Conservation (phyloP, 1,139 yeast genomes). For the Saccharomyces hybrid region DNA sequence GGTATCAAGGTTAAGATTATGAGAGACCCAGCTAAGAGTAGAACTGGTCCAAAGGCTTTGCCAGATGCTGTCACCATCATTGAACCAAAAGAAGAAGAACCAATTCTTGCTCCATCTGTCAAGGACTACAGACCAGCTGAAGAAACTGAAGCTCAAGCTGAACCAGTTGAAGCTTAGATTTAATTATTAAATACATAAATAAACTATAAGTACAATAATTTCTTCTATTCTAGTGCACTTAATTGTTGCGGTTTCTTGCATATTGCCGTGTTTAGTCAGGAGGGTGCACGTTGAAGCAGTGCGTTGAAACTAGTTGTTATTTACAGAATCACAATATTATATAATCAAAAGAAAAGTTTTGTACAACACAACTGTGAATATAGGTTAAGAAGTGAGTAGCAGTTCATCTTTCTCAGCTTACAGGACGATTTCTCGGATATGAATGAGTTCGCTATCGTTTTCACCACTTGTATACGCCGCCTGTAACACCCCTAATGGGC, state of each 20-base stretch:
- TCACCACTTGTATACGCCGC: constrained; percentile 48
- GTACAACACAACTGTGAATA: background rate
- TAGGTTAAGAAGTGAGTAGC: background rate
- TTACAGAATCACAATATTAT: constrained; percentile 6
- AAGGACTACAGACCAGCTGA: constrained; percentile 55
- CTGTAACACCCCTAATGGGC: constrained; percentile 38
- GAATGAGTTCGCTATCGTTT: constrained; percentile 8
- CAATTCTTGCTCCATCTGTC: constrained; percentile 78
- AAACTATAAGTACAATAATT: background rate
- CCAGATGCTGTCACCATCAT: constrained; percentile 94
- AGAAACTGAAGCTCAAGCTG: constrained; percentile 29
- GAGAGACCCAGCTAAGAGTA: constrained; percentile 96
- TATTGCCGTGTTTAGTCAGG: background rate
- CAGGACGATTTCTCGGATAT: background rate
- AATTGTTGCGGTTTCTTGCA: background rate
- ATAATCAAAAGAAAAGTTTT: background rate
- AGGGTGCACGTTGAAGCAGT: background rate
- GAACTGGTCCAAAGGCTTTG: constrained; percentile 81
- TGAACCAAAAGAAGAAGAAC: constrained; percentile 97
- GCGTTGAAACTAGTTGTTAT: constrained; percentile 1
- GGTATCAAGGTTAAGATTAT: constrained; percentile 99
- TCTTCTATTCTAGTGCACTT: background rate
- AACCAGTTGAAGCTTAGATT: constrained; percentile 29
- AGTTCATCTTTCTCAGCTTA: background rate
- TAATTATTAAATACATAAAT: constrained; percentile 7